Evolutionary conservation across 805 yeast genomes (phyloP).

Genomic region (Kuraishia capsulata): DNA sequence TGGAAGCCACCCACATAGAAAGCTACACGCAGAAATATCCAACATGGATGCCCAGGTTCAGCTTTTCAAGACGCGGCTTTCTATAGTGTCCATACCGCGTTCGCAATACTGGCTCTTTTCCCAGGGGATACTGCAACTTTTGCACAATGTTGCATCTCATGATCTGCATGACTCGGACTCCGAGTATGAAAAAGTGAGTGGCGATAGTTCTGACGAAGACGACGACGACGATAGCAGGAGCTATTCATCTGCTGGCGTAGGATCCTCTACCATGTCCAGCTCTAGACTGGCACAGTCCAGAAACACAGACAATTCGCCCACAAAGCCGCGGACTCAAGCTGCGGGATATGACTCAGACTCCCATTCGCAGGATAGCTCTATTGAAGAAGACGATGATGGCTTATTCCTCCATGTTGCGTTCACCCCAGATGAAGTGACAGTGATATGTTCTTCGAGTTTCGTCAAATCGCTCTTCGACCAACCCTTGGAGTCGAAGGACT

Average conservation of each 20-base stretch:
- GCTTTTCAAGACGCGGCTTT: conserved; percentile 33
- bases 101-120: conserved; percentile 43
- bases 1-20: no score
- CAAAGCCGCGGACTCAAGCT: conserved; percentile 3
- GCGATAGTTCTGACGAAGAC: conserved; percentile 9
- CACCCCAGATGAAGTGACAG: conserved; percentile 54
- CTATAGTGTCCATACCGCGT: conserved; percentile 45
- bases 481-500: conserved; percentile 25
- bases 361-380: conserved; percentile 4
- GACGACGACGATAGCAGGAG: conserved; percentile 3
- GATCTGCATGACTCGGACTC: conserved; percentile 14
- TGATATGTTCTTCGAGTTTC: conserved; percentile 38
- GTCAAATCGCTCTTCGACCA: conserved; percentile 28
- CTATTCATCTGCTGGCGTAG: conserved; percentile 4
- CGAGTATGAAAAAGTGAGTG: conserved; percentile 5
- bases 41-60: conserved; percentile 42
- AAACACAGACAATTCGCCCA: conserved; percentile 2
- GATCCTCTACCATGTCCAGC: no score
- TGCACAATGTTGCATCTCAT: conserved; percentile 24
- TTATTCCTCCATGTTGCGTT: conserved; percentile 51
- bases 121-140: conserved; percentile 38
- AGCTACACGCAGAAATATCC: no score
- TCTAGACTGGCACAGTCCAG: conserved; percentile 4
- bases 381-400: conserved; percentile 26
- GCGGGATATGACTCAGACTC: conserved; percentile 6